These are phyloP conservation scores for Brassica cretica DNA, from an alignment of 345 rosid genomes.

Conservation along the genomic window DNA sequence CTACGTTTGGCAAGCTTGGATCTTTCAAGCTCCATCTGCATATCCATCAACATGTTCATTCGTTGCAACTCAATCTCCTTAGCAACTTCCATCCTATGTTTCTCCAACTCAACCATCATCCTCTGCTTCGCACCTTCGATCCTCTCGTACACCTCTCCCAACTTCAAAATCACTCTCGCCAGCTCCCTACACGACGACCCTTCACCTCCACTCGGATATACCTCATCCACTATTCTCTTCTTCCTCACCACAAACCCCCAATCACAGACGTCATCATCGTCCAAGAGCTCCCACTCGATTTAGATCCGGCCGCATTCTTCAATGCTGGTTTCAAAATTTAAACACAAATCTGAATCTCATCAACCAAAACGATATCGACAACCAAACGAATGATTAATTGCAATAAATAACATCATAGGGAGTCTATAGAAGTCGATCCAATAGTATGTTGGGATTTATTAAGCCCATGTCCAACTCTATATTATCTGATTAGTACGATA, in stretches of 20 bases:
- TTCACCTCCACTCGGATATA: too few relatives aligned
- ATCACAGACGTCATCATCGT: background rate
- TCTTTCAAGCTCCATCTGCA: constrained; percentile 67
- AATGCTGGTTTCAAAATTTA: background rate
- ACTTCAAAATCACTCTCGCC: too few relatives aligned
- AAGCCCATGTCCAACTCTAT: too few relatives aligned
- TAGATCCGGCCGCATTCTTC: background rate
- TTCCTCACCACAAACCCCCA: too few relatives aligned
- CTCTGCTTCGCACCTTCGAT: constrained; percentile 41
- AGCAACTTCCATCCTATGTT: constrained; percentile 68
- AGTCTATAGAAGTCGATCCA: background rate
- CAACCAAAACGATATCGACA: background rate
- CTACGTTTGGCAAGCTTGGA: constrained; percentile 44
- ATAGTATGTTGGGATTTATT: too few relatives aligned
- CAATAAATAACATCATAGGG: background rate
- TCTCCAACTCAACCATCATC: constrained; percentile 75
- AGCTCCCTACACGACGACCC: too few relatives aligned
- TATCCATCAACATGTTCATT: constrained; percentile 69
- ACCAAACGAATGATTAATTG: background rate
- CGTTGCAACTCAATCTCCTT: constrained; percentile 69
- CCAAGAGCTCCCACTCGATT: background rate
- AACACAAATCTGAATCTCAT: background rate
- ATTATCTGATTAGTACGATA: too few relatives aligned
- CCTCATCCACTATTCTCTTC: too few relatives aligned
- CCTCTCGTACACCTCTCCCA: too few relatives aligned